Evolutionary conservation across 805 yeast genomes (phyloP).

Genomic region (Jamesozyma gamospora): DNA sequence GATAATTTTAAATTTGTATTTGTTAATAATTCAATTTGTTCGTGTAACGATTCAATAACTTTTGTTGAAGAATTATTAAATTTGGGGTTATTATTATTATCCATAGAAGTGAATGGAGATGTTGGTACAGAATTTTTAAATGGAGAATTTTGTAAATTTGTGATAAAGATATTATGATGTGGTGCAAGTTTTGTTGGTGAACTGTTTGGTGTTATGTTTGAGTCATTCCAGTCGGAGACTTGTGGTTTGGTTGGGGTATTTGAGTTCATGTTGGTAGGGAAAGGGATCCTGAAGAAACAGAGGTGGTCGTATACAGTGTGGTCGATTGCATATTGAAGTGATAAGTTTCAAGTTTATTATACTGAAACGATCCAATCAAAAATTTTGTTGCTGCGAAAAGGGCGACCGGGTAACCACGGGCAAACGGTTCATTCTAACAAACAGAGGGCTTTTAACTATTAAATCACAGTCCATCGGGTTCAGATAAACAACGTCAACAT

Average conservation of each 20-base stretch:
- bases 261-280: no score
- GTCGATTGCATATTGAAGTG: no score
- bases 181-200: constrained; percentile 22
- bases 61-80: constrained; percentile 7
- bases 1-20: constrained; percentile 30
- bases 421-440: no score
- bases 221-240: neutral
- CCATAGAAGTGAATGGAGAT: neutral
- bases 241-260: neutral
- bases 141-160: constrained; percentile 20
- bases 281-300: no score
- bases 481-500: no score
- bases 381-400: no score
- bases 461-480: no score
- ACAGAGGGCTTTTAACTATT: no score
- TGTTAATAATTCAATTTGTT: constrained; percentile 44
- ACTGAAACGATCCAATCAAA: no score
- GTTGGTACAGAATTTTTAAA: neutral
- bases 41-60: constrained; percentile 36
- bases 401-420: no score
- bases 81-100: neutral
- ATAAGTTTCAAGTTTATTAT: no score
- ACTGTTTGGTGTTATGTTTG: neutral
- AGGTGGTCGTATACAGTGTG: no score
- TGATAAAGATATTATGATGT: constrained; percentile 18